A percentile compares a stretch with the other conserved stretches of the same genome.
phyloP scores from a whole-genome alignment of 2,329 filamentous ascomycete species.

The Fusarium irregulare region DNA sequence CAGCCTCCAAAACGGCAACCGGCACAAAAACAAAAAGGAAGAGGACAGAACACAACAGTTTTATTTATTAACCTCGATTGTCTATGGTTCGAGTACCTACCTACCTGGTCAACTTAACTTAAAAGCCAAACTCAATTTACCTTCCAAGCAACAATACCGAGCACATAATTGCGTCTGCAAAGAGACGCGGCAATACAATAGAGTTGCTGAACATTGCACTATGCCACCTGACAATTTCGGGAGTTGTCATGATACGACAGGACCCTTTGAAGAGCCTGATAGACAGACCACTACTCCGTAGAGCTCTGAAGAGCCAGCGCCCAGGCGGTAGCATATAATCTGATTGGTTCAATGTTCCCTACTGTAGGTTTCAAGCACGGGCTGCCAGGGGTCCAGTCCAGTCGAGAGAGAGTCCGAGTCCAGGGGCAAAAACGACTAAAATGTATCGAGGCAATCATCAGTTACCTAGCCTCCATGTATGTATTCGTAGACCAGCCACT shows the following conservation, averaged over 20 bases:
- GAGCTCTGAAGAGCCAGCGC: constrained; percentile 5
- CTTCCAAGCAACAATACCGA: constrained; percentile 11
- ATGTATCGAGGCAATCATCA: not conserved
- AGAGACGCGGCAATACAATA: not conserved
- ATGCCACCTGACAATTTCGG: constrained; percentile 15
- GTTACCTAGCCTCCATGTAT: not conserved
- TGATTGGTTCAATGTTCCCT: constrained; percentile 11
- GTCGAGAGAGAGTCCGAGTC: not conserved
- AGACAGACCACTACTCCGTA: constrained; percentile 16
- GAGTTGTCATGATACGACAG: constrained; percentile 12
- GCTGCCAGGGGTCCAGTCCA: not conserved
- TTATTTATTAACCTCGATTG: not conserved
- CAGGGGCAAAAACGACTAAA: constrained; percentile 15
- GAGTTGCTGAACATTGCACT: constrained; percentile 6
- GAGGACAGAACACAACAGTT: not conserved
- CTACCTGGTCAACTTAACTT: not conserved
- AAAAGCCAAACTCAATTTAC: constrained; percentile 15
- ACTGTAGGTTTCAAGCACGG: constrained; percentile 17
- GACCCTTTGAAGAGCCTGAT: constrained; percentile 5
- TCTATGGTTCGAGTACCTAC: not conserved
- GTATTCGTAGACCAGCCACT: constrained; percentile 6
- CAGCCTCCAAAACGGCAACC: constrained; percentile 24
- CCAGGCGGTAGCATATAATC: not conserved
- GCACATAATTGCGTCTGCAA: constrained; percentile 4
- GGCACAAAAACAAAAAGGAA: constrained; percentile 17